Evolutionary conservation across 1,139 yeast genomes (phyloP), one percentile per base, ranked within the genome.

Genomic region (Pichia sp.): DNA sequence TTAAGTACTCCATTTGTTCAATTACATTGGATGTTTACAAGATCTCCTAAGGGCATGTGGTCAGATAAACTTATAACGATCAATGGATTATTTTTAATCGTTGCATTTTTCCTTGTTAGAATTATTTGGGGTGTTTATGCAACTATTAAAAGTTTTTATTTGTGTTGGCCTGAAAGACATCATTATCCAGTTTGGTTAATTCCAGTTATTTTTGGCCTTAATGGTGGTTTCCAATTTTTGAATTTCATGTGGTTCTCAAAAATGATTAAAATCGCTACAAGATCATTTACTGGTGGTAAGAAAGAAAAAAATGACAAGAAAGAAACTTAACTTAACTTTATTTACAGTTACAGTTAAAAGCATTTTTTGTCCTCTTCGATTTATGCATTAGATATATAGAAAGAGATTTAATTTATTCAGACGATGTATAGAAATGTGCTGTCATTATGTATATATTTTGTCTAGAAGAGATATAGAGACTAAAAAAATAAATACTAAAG

Each of bases 1-100:
- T 66, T 75, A 53, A 74, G 80, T 50, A 76, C 83, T 9, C 83
- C 83, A 2, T 78, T 78, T 63, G 83, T 78, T 52, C 79, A 78
- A 59, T 57, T 77, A 58, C 76, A 78, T 60, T 78, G 81, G 81
- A 78, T 76, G 64, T 74, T 79, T 30, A 70, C 78, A 10, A 67
- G 74, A 50, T 66, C 78, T 43, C 83, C 83, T 1, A 67, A 66
- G 1, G 81, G 79, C 2, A 63, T 71, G 29, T 64, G 76, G 56
- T 68, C 71, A 49, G 69, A 68, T 11, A 65, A 47, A n/a, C 51
- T 69, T 11, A 66, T 72, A 31, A 46, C 73, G 25, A 56, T 75
- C 53, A 78, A 78, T 61, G 83, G 83, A 0, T 44, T 77, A 6
- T 56, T 69, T 28, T 67, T 78, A 51, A 66, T 78, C 46, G 46